Conservation (phyloP, 208 protist species). For the Crithidia fasciculata region DNA sequence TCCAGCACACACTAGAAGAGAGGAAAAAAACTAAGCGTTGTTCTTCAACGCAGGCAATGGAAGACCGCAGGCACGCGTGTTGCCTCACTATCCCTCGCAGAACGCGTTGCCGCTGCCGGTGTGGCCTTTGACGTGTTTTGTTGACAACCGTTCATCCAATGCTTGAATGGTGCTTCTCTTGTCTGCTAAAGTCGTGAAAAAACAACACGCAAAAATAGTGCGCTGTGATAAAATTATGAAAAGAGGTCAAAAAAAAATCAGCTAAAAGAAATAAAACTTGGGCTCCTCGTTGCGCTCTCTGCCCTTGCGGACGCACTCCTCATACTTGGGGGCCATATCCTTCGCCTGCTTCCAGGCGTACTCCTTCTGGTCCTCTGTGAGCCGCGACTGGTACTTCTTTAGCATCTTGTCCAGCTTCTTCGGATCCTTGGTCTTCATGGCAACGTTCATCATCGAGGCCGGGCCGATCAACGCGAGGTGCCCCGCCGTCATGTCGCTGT, state of each 20-base stretch:
- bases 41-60: neutral
- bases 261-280: conserved; percentile 85
- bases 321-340: conserved; percentile 89
- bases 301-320: conserved; percentile 76
- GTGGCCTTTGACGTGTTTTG: no score
- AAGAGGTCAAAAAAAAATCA: neutral
- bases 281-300: conserved; percentile 85
- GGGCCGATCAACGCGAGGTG: conserved; percentile 85
- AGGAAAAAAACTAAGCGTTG: neutral
- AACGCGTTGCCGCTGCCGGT: no score
- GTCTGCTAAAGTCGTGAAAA: no score
- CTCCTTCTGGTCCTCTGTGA: conserved; percentile 89
- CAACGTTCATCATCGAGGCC: conserved; percentile 91
- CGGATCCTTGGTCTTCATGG: conserved; percentile 82
- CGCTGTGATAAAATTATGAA: neutral
- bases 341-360: conserved; percentile 89
- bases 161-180: no score
- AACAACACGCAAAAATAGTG: no score
- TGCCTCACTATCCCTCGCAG: no score
- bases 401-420: conserved; percentile 87
- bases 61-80: neutral
- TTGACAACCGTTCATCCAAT: no score
- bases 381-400: conserved; percentile 78
- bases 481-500: conserved; percentile 82
- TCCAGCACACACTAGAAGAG: no score